Percentiles rank a stretch among this genome's conserved stretches.
These are phyloP conservation scores for Acacia pycnantha DNA, from an alignment of 331 rosid genomes.

Conservation along the genomic window DNA sequence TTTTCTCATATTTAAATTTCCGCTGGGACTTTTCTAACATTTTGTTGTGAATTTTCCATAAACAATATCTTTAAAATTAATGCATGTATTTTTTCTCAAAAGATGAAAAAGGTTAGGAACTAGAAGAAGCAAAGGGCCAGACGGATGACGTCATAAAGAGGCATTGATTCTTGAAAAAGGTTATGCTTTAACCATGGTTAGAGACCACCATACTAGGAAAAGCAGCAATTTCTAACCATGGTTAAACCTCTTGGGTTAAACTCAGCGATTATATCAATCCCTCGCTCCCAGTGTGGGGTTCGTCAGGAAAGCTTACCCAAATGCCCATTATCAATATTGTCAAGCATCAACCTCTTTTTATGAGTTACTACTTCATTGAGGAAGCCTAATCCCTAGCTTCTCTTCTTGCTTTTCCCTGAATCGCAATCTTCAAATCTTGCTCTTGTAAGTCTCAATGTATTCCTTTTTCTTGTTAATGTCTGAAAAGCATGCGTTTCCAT, in stretches of 20 bases:
- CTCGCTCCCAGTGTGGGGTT: conserved; percentile 4
- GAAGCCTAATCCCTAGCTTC: background rate
- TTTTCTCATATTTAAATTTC: no score
- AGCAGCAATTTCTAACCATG: conserved; percentile 22
- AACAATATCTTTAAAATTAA: background rate
- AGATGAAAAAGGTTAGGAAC: background rate
- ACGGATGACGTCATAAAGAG: background rate
- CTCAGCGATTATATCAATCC: conserved; percentile 29
- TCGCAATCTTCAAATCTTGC: conserved; percentile 21
- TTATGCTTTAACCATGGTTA: conserved; percentile 28
- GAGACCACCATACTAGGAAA: background rate
- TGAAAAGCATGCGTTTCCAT: conserved; percentile 7
- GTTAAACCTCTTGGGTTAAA: conserved; percentile 18
- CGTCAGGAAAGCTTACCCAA: conserved; percentile 3
- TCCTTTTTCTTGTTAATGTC: conserved; percentile 5
- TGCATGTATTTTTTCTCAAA: background rate
- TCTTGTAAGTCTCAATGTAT: conserved; percentile 33
- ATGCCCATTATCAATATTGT: background rate
- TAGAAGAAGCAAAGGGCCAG: background rate
- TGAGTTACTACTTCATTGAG: conserved; percentile 2
- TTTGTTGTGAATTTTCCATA: no score
- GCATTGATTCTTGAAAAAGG: background rate
- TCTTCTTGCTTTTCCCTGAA: conserved; percentile 8
- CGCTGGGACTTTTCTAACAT: no score
- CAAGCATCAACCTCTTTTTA: background rate